Conservation (phyloP, 1,284 basidiomycete genomes). For the Volvariella surrecta region DNA sequence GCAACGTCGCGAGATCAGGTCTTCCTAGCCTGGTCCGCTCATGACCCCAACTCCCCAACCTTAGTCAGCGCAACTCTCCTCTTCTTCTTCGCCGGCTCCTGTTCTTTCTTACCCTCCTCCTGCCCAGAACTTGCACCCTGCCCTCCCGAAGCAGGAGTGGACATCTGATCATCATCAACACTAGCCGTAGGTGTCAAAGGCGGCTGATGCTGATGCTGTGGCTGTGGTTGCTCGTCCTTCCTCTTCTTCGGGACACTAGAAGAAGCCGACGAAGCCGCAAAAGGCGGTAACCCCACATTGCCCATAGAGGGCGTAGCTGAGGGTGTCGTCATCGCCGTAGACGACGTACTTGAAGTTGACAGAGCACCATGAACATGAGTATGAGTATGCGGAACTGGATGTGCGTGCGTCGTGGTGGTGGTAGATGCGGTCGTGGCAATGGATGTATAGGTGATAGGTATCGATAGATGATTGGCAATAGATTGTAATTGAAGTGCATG, state of each 20-base stretch:
- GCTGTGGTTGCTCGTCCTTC: slow-evolving; percentile 7
- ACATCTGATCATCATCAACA: slow-evolving; percentile 26
- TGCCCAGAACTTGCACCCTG: slow-evolving; percentile 5
- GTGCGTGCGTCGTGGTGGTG: slow-evolving; percentile 4
- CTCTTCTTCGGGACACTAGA: slow-evolving; percentile 42
- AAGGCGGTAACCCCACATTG: slow-evolving; percentile 24
- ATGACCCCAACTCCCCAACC: slow-evolving; percentile 49
- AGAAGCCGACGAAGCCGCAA: slow-evolving; percentile 26
- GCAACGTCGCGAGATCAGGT: too few relatives aligned
- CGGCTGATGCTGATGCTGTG: slow-evolving; percentile 23
- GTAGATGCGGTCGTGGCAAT: slow-evolving; percentile 8
- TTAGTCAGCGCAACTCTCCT: slow-evolving; percentile 75
- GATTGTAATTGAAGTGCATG: slow-evolving; percentile 80
- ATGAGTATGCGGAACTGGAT: background rate
- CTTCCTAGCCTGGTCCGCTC: too few relatives aligned
- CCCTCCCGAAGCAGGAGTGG: slow-evolving; percentile 6
- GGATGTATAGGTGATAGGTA: slow-evolving; percentile 43
- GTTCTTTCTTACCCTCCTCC: slow-evolving; percentile 14
- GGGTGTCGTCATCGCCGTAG: slow-evolving; percentile 13
- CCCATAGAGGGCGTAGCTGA: slow-evolving; percentile 18
- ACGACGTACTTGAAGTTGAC: slow-evolving; percentile 13
- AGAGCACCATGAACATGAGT: background rate
- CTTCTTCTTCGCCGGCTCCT: slow-evolving; percentile 80
- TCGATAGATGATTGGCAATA: slow-evolving; percentile 75
- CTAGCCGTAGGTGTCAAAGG: slow-evolving; percentile 44